phyloP scores from a whole-genome alignment of 805 yeast species.

The Wickerhamiella siamensis region DNA sequence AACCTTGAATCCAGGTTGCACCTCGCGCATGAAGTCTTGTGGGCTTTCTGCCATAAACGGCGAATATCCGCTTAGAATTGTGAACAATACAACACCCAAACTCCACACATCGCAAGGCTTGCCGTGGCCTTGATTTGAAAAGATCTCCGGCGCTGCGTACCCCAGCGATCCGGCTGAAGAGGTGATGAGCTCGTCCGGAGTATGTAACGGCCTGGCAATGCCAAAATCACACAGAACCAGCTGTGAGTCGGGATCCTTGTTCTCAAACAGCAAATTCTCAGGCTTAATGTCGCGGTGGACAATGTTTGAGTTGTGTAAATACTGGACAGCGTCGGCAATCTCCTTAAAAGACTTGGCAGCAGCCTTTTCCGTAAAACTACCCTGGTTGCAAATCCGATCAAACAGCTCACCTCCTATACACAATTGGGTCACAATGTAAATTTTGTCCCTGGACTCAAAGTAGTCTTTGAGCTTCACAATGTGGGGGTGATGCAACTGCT shows the following conservation, averaged over 20 bases:
- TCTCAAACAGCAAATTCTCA: constrained; percentile 69
- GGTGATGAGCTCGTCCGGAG: constrained; percentile 45
- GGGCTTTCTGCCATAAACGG: constrained; percentile 81
- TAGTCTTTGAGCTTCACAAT: constrained; percentile 84
- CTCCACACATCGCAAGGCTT: constrained; percentile 96
- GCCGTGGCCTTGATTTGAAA: constrained; percentile 73
- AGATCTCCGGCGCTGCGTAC: constrained; percentile 92
- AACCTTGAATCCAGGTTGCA: constrained; percentile 57
- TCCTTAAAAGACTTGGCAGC: constrained; percentile 67
- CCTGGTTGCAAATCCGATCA: constrained; percentile 67
- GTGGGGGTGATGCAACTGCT: constrained; percentile 61
- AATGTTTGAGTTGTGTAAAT: constrained; percentile 60
- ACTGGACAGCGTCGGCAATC: constrained; percentile 60
- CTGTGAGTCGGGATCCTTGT: constrained; percentile 45
- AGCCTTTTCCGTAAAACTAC: constrained; percentile 78
- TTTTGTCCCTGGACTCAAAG: constrained; percentile 87
- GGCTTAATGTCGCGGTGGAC: constrained; percentile 94
- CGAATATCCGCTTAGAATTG: constrained; percentile 79
- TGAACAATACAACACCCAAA: constrained; percentile 81
- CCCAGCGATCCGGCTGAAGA: constrained; percentile 87
- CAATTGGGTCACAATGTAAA: constrained; percentile 82
- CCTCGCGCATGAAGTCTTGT: constrained; percentile 68
- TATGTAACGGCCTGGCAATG: constrained; percentile 63
- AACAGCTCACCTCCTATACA: constrained; percentile 95
- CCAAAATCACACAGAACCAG: constrained; percentile 93